These are phyloP conservation scores for Paraphoma chrysanthemicola DNA, from an alignment of 2,329 filamentous ascomycete species.

Conservation along the genomic window DNA sequence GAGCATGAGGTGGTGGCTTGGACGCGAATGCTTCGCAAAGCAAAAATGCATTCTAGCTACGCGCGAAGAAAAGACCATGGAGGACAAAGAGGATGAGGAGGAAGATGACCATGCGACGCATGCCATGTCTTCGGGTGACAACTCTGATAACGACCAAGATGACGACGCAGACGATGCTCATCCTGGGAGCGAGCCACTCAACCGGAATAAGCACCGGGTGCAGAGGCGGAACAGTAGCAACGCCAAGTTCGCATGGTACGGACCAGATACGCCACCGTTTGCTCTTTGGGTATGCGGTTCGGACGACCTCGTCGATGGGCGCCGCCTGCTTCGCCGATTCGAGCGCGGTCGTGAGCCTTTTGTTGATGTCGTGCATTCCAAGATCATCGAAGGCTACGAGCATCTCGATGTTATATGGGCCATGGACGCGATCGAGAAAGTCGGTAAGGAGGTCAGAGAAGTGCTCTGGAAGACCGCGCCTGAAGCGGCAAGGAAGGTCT, in stretches of 20 bases:
- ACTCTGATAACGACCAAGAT: constrained; percentile 23
- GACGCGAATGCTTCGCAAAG: constrained; percentile 80
- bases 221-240: constrained; percentile 49
- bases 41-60: constrained; percentile 90
- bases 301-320: constrained; percentile 85
- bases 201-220: constrained; percentile 5
- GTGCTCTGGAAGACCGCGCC: constrained; percentile 81
- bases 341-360: constrained; percentile 80
- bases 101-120: constrained; percentile 29
- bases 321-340: constrained; percentile 75
- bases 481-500: constrained; percentile 62
- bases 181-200: constrained; percentile 1
- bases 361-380: constrained; percentile 80
- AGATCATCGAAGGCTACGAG: constrained; percentile 82
- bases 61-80: constrained; percentile 70
- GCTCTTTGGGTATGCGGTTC: constrained; percentile 87
- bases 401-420: constrained; percentile 96
- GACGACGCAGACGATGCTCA: constrained; percentile 3
- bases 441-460: constrained; percentile 80
- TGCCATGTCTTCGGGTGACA: constrained; percentile 12
- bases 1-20: constrained; percentile 95
- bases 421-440: constrained; percentile 83
- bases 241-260: constrained; percentile 75
- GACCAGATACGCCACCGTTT: constrained; percentile 78
- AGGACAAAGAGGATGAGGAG: constrained; percentile 59